These are phyloP conservation scores for Geranium brycei DNA, from an alignment of 345 rosid genomes.

Conservation along the genomic window DNA sequence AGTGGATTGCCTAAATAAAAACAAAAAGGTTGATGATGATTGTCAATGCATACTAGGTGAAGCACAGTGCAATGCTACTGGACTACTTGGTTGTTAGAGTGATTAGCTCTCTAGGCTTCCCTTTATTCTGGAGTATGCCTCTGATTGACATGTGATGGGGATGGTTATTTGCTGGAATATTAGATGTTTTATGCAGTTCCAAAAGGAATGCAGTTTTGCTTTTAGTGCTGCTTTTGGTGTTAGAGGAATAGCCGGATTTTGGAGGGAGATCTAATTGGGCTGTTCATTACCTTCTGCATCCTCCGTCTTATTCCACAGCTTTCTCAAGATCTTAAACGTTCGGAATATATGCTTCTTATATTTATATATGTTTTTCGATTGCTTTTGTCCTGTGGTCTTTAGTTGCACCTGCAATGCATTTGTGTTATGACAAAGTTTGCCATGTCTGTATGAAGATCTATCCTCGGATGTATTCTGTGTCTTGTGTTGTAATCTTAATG, in stretches of 20 bases:
- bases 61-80: not conserved
- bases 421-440: not conserved
- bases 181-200: not conserved
- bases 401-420: not conserved
- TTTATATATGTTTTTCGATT: no score
- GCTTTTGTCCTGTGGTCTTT: not conserved
- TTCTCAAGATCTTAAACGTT: not conserved
- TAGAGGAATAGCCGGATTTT: not conserved
- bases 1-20: not conserved
- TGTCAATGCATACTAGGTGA: not conserved
- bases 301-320: not conserved
- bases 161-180: not conserved
- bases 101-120: not conserved
- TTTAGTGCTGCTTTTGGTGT: not conserved
- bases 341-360: not conserved
- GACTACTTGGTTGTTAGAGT: not conserved
- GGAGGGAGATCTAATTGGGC: not conserved
- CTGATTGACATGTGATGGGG: not conserved
- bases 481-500: not conserved
- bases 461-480: no score
- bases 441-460: not conserved
- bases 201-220: not conserved
- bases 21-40: not conserved
- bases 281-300: not conserved
- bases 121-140: not conserved